A percentile compares a stretch with the other conserved stretches of the same genome.
phyloP scores from a whole-genome alignment of 441 rosid species.

The Syzygium malaccense region DNA sequence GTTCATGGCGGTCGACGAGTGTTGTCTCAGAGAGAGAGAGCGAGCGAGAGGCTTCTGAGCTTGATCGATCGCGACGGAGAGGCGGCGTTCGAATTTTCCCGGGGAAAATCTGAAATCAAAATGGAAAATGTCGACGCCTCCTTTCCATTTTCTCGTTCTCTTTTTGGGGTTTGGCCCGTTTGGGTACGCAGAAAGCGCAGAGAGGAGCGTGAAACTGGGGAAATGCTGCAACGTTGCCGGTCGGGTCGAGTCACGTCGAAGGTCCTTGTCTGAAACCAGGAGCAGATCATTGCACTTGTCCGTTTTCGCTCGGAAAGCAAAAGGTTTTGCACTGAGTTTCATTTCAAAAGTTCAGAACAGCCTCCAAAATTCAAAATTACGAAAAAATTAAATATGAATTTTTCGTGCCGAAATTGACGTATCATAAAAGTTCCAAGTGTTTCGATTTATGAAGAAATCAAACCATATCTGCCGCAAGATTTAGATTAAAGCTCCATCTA shows the following conservation, averaged over 20 bases:
- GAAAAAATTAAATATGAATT: too few relatives aligned
- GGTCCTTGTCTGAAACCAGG: neutral
- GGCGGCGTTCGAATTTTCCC: neutral
- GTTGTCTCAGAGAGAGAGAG: neutral
- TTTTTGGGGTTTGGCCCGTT: neutral
- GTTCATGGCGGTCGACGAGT: neutral
- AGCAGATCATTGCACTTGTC: neutral
- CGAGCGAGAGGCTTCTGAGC: neutral
- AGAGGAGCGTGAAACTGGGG: neutral
- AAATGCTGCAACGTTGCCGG: neutral
- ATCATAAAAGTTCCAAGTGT: neutral
- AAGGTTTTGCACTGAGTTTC: neutral
- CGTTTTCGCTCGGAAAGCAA: neutral
- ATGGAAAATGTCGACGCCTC: neutral
- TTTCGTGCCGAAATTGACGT: neutral
- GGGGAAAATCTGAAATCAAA: neutral
- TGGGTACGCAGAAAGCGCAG: neutral
- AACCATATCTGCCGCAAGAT: fast-evolving
- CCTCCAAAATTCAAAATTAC: neutral
- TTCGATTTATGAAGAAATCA: neutral
- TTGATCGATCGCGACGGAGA: neutral
- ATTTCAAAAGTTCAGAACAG: neutral
- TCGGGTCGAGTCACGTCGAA: neutral
- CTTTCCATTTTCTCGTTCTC: neutral
- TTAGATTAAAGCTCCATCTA: neutral